These are phyloP conservation scores for Vigna radiata DNA, from an alignment of 306 rosid genomes.

Conservation along the genomic window DNA sequence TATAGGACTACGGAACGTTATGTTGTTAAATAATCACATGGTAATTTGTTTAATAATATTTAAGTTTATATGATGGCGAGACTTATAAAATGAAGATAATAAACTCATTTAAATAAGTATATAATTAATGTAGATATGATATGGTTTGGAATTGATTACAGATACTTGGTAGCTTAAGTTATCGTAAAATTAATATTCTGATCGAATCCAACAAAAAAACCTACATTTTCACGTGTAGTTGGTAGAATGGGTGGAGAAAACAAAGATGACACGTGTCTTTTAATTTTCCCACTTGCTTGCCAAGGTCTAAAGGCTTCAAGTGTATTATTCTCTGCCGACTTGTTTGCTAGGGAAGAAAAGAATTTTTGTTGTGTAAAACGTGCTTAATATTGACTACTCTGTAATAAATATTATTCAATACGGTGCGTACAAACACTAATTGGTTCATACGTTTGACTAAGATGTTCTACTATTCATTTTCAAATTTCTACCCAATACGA, in stretches of 20 bases:
- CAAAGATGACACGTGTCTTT: background rate
- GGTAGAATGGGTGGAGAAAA: background rate
- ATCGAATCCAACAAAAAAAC: background rate
- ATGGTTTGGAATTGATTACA: too few relatives aligned
- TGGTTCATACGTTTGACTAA: background rate
- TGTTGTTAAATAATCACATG: too few relatives aligned
- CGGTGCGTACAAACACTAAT: background rate
- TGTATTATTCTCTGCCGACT: constrained; percentile 7
- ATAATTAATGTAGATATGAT: background rate
- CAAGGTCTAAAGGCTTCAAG: background rate
- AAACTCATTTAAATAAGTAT: too few relatives aligned
- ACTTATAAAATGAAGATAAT: too few relatives aligned
- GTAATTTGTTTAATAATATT: too few relatives aligned
- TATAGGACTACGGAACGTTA: too few relatives aligned
- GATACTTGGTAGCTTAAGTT: background rate
- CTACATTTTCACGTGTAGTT: background rate
- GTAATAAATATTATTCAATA: background rate
- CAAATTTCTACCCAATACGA: background rate
- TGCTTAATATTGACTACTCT: background rate
- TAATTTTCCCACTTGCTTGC: background rate
- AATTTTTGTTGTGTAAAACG: constrained; percentile 5
- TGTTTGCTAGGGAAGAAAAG: background rate
- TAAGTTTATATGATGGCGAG: too few relatives aligned
- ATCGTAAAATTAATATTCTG: background rate
- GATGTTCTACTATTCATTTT: background rate